phyloP scores from a whole-genome alignment of 2,329 filamentous ascomycete species.

The Aspergillus arachidicola region DNA sequence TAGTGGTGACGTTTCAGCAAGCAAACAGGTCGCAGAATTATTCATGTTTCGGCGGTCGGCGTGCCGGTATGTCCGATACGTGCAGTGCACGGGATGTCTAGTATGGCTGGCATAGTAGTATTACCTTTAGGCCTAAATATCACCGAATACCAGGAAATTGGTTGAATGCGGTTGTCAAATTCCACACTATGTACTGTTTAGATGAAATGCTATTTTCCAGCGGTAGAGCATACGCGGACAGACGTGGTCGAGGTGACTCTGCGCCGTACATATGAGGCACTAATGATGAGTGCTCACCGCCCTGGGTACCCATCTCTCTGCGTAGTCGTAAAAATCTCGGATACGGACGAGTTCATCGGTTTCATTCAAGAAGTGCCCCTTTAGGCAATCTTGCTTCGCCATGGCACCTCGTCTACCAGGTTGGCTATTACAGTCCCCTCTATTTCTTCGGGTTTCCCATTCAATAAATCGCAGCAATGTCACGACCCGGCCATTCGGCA shows the following conservation, averaged over 20 bases:
- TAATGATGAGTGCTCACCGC: background rate
- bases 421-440: constrained; percentile 35
- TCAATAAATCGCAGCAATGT: constrained; percentile 23
- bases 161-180: background rate
- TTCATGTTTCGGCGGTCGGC: constrained; percentile 1
- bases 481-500: constrained; percentile 49
- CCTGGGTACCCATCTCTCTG: background rate
- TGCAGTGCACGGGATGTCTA: background rate
- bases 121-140: background rate
- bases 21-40: background rate
- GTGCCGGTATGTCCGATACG: constrained; percentile 6
- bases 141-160: background rate
- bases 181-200: background rate
- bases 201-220: background rate
- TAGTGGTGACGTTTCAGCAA: background rate
- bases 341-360: background rate
- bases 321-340: constrained; percentile 8
- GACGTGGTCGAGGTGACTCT: background rate
- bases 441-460: constrained; percentile 27
- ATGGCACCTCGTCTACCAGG: constrained; percentile 41
- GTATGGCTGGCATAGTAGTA: background rate
- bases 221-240: background rate
- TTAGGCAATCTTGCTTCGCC: constrained; percentile 13
- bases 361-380: constrained; percentile 3
- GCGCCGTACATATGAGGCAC: background rate